Conservation (phyloP, 495 filamentous ascomycete species). For the Emericellopsis terricola region DNA sequence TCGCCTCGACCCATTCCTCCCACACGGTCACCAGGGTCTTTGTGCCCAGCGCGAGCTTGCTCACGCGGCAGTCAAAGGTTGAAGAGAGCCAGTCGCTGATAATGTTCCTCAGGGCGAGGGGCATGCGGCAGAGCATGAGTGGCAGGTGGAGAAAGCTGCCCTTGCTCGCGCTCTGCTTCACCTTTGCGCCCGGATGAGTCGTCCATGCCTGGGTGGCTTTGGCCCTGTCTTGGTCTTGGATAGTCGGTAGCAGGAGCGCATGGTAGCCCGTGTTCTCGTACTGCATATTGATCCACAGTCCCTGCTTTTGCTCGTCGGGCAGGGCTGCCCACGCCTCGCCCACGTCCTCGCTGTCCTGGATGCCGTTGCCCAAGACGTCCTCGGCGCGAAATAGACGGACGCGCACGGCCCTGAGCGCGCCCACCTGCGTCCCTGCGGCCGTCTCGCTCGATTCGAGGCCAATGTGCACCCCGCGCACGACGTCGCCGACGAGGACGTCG, state of each 20-base stretch:
- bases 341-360: neutral
- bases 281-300: constrained; percentile 15
- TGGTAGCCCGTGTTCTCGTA: constrained; percentile 22
- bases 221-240: neutral
- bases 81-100: constrained; percentile 24
- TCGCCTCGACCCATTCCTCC: constrained; percentile 22
- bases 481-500: constrained; percentile 26
- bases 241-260: constrained; percentile 20
- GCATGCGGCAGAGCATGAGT: constrained; percentile 27
- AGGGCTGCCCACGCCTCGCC: constrained; percentile 4
- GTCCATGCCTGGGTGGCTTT: neutral
- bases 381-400: constrained; percentile 12
- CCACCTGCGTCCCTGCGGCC: constrained; percentile 15
- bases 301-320: constrained; percentile 1
- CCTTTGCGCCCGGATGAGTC: neutral
- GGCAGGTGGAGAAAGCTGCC: constrained; percentile 17
- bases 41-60: constrained; percentile 21
- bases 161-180: neutral
- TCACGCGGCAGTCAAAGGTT: constrained; percentile 29
- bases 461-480: constrained; percentile 29
- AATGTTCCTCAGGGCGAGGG: constrained; percentile 18
- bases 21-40: constrained; percentile 16
- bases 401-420: constrained; percentile 18
- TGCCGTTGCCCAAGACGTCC: constrained; percentile 7
- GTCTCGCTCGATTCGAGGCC: constrained; percentile 12